Evolutionary conservation across 2,329 filamentous ascomycete genomes (phyloP).

Genomic region (Hymenoscyphus repandus): DNA sequence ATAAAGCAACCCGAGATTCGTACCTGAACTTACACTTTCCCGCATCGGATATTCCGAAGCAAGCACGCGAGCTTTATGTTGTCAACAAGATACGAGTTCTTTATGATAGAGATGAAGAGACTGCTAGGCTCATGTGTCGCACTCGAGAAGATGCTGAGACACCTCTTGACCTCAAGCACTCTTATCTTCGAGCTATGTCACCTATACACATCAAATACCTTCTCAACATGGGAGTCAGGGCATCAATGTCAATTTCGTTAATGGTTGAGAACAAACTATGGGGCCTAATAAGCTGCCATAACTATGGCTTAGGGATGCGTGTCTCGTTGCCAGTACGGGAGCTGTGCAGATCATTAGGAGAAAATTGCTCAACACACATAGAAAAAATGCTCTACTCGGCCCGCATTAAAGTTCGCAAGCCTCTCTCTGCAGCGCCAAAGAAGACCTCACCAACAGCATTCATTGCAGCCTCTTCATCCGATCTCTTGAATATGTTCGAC

Average conservation of each 20-base stretch:
- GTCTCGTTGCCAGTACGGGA: constrained; percentile 85
- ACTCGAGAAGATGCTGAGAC: constrained; percentile 64
- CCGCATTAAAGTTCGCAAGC: constrained; percentile 16
- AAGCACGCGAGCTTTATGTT: constrained; percentile 78
- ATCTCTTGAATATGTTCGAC: constrained; percentile 19
- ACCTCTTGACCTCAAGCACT: constrained; percentile 76
- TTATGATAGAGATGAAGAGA: constrained; percentile 75
- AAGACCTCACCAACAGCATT: constrained; percentile 18
- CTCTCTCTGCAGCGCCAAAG: constrained; percentile 7
- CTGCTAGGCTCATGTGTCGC: constrained; percentile 73
- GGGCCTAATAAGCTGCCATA: constrained; percentile 81
- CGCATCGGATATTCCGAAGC: constrained; percentile 76
- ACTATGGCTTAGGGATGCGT: constrained; percentile 76
- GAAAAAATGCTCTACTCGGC: constrained; percentile 17
- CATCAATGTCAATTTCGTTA: constrained; percentile 88
- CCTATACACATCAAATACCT: constrained; percentile 85
- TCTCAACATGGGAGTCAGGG: constrained; percentile 77
- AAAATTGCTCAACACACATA: constrained; percentile 18
- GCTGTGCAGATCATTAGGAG: constrained; percentile 73
- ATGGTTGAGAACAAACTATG: constrained; percentile 79
- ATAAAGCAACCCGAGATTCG: constrained; percentile 5
- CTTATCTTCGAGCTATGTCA: constrained; percentile 81
- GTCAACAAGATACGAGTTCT: constrained; percentile 81
- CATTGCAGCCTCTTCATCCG: constrained; percentile 17
- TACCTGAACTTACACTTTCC: constrained; percentile 43